These are phyloP conservation scores for Brassica carinata DNA, from an alignment of 345 rosid genomes.

Conservation along the genomic window DNA sequence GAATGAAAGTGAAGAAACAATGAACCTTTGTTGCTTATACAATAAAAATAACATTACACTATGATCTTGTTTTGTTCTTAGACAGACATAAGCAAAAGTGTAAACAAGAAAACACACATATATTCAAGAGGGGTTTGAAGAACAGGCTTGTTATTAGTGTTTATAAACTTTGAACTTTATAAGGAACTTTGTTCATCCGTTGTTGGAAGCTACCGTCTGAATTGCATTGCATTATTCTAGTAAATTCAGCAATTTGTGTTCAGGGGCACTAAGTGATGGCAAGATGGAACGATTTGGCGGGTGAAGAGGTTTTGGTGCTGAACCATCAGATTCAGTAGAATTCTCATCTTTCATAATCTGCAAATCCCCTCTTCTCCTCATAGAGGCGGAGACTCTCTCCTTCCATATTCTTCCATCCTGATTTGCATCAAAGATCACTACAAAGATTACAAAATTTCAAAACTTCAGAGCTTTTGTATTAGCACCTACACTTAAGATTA, in stretches of 20 bases:
- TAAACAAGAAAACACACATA: not conserved
- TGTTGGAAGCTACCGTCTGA: constrained; percentile 51
- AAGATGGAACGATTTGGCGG: constrained; percentile 57
- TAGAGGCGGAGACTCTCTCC: constrained; percentile 70
- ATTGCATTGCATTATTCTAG: constrained; percentile 78
- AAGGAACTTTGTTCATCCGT: constrained; percentile 16
- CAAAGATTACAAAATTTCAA: too few species aligned
- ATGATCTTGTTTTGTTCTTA: constrained; percentile 26
- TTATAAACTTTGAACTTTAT: constrained; percentile 6
- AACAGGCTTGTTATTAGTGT: constrained; percentile 11
- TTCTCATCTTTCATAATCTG: constrained; percentile 63
- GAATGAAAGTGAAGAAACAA: not conserved
- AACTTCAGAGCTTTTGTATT: too few species aligned
- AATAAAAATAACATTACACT: constrained; percentile 26
- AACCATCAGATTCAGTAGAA: constrained; percentile 47
- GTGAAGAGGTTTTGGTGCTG: constrained; percentile 44
- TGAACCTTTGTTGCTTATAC: constrained; percentile 16
- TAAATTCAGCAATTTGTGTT: constrained; percentile 73
- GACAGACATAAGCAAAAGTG: constrained; percentile 22
- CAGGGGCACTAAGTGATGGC: constrained; percentile 94
- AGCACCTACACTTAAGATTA: not conserved
- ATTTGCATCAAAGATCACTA: too few species aligned
- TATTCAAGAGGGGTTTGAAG: not conserved
- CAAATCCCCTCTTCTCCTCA: constrained; percentile 61
- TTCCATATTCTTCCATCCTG: constrained; percentile 90